Conservation (phyloP, 495 filamentous ascomycete genomes). For the Penicillium lividum region DNA sequence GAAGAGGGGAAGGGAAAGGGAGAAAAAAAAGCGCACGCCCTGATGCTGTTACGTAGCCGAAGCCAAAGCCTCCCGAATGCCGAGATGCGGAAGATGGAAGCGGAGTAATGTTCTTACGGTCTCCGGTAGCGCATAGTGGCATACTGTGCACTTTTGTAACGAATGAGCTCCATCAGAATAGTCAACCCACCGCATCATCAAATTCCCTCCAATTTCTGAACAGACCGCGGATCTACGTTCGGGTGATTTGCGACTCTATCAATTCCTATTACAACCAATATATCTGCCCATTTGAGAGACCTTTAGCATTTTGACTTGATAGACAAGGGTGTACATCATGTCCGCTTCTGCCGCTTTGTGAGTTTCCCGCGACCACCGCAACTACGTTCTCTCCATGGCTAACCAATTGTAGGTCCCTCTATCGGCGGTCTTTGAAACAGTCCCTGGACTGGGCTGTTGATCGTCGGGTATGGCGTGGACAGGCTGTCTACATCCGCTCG, state of each 20-base stretch:
- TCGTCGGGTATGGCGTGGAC: constrained; percentile 86
- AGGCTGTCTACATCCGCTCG: constrained; percentile 92
- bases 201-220: constrained; percentile 6
- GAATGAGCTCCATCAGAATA: constrained; percentile 32
- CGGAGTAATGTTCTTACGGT: constrained; percentile 47
- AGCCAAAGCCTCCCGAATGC: constrained; percentile 25
- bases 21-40: constrained; percentile 15
- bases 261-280: background rate
- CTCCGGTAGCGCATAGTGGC: constrained; percentile 22
- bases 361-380: constrained; percentile 13
- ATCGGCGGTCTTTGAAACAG: constrained; percentile 89
- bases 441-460: constrained; percentile 94
- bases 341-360: constrained; percentile 41
- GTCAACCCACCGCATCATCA: constrained; percentile 22
- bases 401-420: constrained; percentile 69
- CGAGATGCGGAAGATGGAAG: constrained; percentile 28
- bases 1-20: constrained; percentile 9
- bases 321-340: constrained; percentile 31
- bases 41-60: constrained; percentile 32
- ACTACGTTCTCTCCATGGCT: constrained; percentile 8
- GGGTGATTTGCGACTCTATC: constrained; percentile 5
- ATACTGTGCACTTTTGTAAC: constrained; percentile 29
- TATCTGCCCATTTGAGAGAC: too few relatives aligned
- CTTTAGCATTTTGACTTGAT: too few relatives aligned
- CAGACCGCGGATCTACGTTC: constrained; percentile 9